Percentiles rank a stretch among this genome's conserved stretches.
Evolutionary conservation across 2,329 filamentous ascomycete genomes (phyloP).

Genomic region (Neopestalotiopsis sp.): DNA sequence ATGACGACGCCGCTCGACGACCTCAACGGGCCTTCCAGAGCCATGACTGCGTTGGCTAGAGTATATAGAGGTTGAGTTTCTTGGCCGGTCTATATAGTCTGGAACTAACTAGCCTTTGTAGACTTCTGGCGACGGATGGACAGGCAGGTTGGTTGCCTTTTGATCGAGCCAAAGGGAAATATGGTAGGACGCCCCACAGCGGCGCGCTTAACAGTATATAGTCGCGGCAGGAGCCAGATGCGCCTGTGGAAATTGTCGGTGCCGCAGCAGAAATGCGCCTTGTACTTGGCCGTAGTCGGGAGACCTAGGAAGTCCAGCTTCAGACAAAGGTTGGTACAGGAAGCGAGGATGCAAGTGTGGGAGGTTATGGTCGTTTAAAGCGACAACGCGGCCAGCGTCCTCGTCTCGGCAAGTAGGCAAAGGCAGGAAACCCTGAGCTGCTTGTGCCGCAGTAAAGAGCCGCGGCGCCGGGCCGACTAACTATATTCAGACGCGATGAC

Average conservation of each 20-base stretch:
- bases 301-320: slow-evolving; percentile 11
- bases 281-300: slow-evolving; percentile 7
- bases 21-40: slow-evolving; percentile 66
- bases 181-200: slow-evolving; percentile 18
- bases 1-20: slow-evolving; percentile 65
- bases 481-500: slow-evolving; percentile 4
- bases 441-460: slow-evolving; percentile 18
- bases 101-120: neutral
- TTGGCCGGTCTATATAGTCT: slow-evolving; percentile 7
- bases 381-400: slow-evolving; percentile 2
- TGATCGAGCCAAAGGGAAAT: slow-evolving; percentile 11
- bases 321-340: slow-evolving; percentile 8
- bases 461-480: slow-evolving; percentile 14
- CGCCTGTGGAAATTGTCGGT: neutral
- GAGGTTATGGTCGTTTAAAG: slow-evolving; percentile 14
- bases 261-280: slow-evolving; percentile 14
- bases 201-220: slow-evolving; percentile 19
- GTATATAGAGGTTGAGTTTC: neutral
- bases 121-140: neutral
- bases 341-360: neutral
- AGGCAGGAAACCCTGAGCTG: slow-evolving; percentile 3
- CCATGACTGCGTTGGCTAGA: slow-evolving; percentile 48
- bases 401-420: slow-evolving; percentile 10
- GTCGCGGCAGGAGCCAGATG: neutral
- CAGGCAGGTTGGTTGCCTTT: slow-evolving; percentile 1